A percentile compares a stretch with the other conserved stretches of the same genome.
Conservation (phyloP, 805 yeast genomes). For the Candida odintsovae region DNA sequence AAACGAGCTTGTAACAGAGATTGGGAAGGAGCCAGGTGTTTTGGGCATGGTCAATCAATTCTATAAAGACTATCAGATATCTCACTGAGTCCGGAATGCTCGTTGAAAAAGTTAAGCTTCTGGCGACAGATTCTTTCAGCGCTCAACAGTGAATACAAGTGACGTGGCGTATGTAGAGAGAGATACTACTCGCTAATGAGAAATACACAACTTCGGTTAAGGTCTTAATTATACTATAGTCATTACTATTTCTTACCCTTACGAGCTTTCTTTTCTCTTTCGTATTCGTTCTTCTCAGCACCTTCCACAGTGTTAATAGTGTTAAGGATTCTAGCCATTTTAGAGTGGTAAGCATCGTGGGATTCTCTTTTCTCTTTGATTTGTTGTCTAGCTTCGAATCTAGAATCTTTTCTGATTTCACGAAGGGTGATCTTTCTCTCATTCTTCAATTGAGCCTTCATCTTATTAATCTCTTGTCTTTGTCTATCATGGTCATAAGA, state of each 20-base stretch:
- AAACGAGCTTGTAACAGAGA: slow-evolving; percentile 21
- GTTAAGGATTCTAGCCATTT: slow-evolving; percentile 82
- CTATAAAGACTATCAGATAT: slow-evolving; percentile 37
- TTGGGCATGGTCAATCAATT: slow-evolving; percentile 77
- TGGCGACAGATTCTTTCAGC: no score
- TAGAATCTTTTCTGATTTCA: slow-evolving; percentile 85
- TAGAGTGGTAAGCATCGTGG: slow-evolving; percentile 77
- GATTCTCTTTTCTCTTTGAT: slow-evolving; percentile 70
- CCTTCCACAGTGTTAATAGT: slow-evolving; percentile 92
- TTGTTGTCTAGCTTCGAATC: slow-evolving; percentile 81
- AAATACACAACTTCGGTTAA: not conserved
- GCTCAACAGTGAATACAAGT: no score
- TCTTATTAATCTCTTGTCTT: slow-evolving; percentile 77
- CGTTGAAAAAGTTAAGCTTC: no score
- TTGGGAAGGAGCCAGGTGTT: slow-evolving; percentile 44
- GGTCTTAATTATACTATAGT: not conserved
- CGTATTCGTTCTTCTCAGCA: slow-evolving; percentile 88
- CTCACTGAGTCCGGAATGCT: no score
- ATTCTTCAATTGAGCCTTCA: slow-evolving; percentile 81
- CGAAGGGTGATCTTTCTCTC: slow-evolving; percentile 85
- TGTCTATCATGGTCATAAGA: slow-evolving; percentile 80
- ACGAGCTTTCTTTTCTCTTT: slow-evolving; percentile 70
- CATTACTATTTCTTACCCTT: slow-evolving; percentile 34
- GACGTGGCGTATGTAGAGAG: no score
- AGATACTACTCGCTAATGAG: no score